These are phyloP conservation scores for Mycothermus thermophilus DNA, from an alignment of 495 filamentous ascomycete genomes.

Conservation along the genomic window DNA sequence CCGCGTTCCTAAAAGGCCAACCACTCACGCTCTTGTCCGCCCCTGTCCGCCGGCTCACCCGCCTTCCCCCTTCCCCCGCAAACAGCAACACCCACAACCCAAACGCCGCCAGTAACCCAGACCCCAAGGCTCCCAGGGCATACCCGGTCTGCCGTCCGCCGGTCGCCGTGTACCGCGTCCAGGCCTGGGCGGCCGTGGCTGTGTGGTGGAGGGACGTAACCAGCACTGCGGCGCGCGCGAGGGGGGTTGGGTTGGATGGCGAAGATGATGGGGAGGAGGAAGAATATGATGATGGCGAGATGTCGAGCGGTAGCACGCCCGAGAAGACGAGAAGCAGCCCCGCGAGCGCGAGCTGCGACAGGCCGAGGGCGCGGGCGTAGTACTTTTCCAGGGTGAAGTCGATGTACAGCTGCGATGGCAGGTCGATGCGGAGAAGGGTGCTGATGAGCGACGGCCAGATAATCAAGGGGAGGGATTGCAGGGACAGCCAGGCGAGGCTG, in stretches of 20 bases:
- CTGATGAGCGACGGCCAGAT: constrained; percentile 51
- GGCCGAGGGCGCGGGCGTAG: constrained; percentile 54
- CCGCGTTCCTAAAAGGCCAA: constrained; percentile 66
- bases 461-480: constrained; percentile 54
- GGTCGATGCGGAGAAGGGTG: constrained; percentile 33
- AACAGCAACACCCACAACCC: constrained; percentile 69
- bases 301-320: constrained; percentile 59
- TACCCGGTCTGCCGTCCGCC: constrained; percentile 42
- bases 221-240: constrained; percentile 41
- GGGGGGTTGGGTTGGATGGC: constrained; percentile 12
- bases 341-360: constrained; percentile 52
- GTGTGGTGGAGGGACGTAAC: constrained; percentile 54
- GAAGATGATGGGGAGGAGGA: neutral
- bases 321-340: constrained; percentile 53
- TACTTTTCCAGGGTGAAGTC: constrained; percentile 47
- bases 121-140: constrained; percentile 35
- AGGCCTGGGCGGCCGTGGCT: constrained; percentile 50
- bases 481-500: constrained; percentile 49
- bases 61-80: constrained; percentile 41
- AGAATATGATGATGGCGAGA: no score
- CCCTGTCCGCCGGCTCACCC: constrained; percentile 55
- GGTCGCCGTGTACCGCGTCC: constrained; percentile 44
- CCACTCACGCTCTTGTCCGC: constrained; percentile 67
- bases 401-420: neutral
- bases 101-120: constrained; percentile 41